Evolutionary conservation across 2,329 filamentous ascomycete species (phyloP), one percentile per base, ranked within the genome.

Genomic region (Trichoderma lentiforme): DNA sequence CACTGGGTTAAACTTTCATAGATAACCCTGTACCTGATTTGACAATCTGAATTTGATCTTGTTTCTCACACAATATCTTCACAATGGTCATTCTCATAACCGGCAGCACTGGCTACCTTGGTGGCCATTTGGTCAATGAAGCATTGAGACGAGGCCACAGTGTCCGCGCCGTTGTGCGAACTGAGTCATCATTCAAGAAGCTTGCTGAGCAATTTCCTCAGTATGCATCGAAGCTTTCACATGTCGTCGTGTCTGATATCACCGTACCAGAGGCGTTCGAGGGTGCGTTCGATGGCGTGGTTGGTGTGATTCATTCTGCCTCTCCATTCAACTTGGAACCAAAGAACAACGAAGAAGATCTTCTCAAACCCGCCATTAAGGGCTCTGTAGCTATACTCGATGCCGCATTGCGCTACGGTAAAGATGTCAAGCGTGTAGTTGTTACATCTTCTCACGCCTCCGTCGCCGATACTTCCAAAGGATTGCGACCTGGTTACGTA

Each of bases 311-410:
- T 1, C 62, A 65, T 12, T n/a, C 62, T 21, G 62, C 62, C 14
- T 65, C 62, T 36, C 62, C 62, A 7, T 65, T 65, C n/a, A 65
- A 65, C 21, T 21, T 65, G 5, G 28, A 65, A 14, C 62, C 43
- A 18, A 65, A 65, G 30, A 51, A 65, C n/a, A 65, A 65, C 6
- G 43, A 65, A n/a, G 62, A 65, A 65, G 62, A 65, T 32, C 30
- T 65, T 9, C 62, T 65, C 8, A 34, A 53, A n/a, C 62, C 62
- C n/a, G 62, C 62, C 2, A 65, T 65, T 14, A 21, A 9, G n/a
- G 62, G 28, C 7, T 65, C 62, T 6, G 28, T 65, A 18, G 62
- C 62, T 18, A 65, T 65, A 7, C 21, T 65, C 6, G 62, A 65
- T 32, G 62, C 62, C 15, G 43, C 62, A 18, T 24, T 53, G 7